Evolutionary conservation across 345 rosid species (phyloP).

Genomic region (Corchorus capsularis): DNA sequence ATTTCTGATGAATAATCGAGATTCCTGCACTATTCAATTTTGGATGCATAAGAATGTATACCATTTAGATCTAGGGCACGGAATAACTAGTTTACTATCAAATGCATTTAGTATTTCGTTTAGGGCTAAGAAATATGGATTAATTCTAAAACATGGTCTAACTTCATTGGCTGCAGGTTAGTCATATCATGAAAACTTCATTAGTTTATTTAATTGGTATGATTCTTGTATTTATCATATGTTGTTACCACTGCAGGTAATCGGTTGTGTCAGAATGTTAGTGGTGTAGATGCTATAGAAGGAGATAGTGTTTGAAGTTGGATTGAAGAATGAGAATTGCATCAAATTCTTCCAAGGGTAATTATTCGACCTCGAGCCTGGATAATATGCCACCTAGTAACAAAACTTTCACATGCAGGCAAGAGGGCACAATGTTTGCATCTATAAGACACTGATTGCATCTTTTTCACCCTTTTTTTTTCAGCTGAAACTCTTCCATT

Average conservation of each 20-base stretch:
- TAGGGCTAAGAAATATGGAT: background rate
- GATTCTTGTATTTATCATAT: background rate
- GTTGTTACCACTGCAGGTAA: constrained; percentile 20
- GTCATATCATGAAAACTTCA: background rate
- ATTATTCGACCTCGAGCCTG: constrained; percentile 4
- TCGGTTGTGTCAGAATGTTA: constrained; percentile 9
- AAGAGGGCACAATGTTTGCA: constrained; percentile 23
- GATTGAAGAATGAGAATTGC: background rate
- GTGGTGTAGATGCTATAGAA: background rate
- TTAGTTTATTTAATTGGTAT: background rate
- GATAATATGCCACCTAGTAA: constrained; percentile 14
- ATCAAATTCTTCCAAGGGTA: background rate
- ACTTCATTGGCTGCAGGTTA: background rate
- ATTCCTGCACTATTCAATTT: background rate
- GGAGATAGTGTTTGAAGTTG: constrained; percentile 11
- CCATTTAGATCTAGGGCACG: constrained; percentile 1
- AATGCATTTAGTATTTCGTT: background rate
- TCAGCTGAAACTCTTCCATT: constrained; percentile 27
- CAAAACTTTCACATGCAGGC: background rate
- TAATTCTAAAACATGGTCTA: too few relatives aligned
- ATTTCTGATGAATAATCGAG: constrained; percentile 2
- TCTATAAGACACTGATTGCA: constrained; percentile 9
- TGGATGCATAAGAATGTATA: background rate
- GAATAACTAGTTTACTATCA: background rate
- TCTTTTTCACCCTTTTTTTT: background rate